These are phyloP conservation scores for Rhodotorula babjevae DNA, from an alignment of 768 basidiomycete genomes.

Conservation along the genomic window DNA sequence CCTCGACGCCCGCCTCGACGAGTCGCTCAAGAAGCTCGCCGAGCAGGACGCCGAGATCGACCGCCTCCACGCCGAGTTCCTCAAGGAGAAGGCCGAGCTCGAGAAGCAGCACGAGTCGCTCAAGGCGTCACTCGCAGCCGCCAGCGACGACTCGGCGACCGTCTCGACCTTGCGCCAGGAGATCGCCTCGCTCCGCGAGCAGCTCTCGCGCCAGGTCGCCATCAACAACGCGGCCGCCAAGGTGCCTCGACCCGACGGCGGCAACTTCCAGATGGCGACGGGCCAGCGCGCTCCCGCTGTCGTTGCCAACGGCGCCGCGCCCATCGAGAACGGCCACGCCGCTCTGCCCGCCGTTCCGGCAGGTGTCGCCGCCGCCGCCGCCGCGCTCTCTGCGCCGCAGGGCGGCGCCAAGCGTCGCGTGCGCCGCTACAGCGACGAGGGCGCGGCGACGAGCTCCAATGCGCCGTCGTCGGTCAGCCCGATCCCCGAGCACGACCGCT, in stretches of 20 bases:
- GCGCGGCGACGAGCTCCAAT: not conserved
- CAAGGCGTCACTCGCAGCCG: slow-evolving; percentile 48
- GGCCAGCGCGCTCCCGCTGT: slow-evolving; percentile 42
- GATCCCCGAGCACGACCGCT: slow-evolving; percentile 36
- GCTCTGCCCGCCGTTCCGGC: not conserved
- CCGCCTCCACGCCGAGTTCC: slow-evolving; percentile 71
- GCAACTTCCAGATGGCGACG: slow-evolving; percentile 45
- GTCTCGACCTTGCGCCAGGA: slow-evolving; percentile 86
- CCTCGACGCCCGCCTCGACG: slow-evolving; percentile 73
- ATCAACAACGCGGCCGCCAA: slow-evolving; percentile 53
- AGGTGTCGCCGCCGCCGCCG: slow-evolving; percentile 18
- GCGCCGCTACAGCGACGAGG: slow-evolving; percentile 31
- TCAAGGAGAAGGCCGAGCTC: slow-evolving; percentile 66
- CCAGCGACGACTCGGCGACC: slow-evolving; percentile 76
- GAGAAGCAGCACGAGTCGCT: slow-evolving; percentile 66
- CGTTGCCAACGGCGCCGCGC: not conserved
- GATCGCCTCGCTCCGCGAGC: slow-evolving; percentile 85
- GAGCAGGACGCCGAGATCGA: slow-evolving; percentile 83
- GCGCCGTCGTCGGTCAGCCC: not conserved
- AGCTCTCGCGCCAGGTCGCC: slow-evolving; percentile 91
- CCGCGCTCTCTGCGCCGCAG: slow-evolving; percentile 20
- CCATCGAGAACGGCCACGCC: slow-evolving; percentile 1
- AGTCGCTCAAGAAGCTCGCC: slow-evolving; percentile 62
- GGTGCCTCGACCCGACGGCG: slow-evolving; percentile 40
- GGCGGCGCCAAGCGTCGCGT: slow-evolving; percentile 31